Conservation (phyloP, 2,329 filamentous ascomycete genomes). For the Curvularia hawaiiensis region DNA sequence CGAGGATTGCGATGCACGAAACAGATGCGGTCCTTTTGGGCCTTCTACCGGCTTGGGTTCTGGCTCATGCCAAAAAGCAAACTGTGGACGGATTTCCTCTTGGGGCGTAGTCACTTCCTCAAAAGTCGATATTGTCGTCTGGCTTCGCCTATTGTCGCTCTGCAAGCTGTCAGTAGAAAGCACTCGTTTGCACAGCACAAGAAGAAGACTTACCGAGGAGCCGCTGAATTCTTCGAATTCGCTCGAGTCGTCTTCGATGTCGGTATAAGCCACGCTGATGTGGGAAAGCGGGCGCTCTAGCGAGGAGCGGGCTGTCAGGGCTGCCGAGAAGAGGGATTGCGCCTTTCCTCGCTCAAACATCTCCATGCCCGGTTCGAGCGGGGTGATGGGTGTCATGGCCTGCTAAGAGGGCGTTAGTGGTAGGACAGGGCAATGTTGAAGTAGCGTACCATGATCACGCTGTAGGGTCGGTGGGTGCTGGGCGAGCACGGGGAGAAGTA, state of each 20-base stretch:
- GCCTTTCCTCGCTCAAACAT: conserved; percentile 57
- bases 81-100: conserved; percentile 62
- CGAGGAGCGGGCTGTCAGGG: conserved; percentile 43
- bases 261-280: conserved; percentile 79
- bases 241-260: conserved; percentile 65
- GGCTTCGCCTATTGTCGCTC: conserved; percentile 68
- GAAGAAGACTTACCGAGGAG: conserved; percentile 65
- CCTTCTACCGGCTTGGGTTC: conserved; percentile 75
- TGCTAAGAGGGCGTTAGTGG: conserved; percentile 43
- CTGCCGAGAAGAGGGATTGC: conserved; percentile 64
- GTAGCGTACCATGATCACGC: conserved; percentile 45
- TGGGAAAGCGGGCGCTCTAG: conserved; percentile 68
- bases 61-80: conserved; percentile 63
- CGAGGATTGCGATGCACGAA: conserved; percentile 71
- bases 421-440: conserved; percentile 1
- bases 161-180: conserved; percentile 48
- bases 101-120: conserved; percentile 82
- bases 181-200: conserved; percentile 5
- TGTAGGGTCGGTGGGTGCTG: conserved; percentile 15
- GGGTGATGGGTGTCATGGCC: conserved; percentile 53
- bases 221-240: conserved; percentile 57
- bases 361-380: conserved; percentile 51
- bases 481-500: conserved; percentile 24
- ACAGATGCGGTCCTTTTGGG: conserved; percentile 84
- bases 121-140: conserved; percentile 85